These are phyloP conservation scores for Colletotrichum echinochloae DNA, from an alignment of 2,329 filamentous ascomycete species.

Conservation along the genomic window DNA sequence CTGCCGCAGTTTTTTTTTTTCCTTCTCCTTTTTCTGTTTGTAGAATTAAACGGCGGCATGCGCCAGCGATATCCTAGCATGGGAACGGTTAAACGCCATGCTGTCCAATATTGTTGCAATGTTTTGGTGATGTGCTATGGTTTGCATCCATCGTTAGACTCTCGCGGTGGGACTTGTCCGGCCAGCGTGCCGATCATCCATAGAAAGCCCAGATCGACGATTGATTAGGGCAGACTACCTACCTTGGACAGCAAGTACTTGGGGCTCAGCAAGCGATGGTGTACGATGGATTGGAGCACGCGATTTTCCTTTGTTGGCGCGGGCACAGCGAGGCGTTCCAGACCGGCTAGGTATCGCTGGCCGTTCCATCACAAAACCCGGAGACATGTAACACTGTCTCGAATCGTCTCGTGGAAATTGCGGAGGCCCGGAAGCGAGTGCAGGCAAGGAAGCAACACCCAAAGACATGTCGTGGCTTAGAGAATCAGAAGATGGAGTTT, in stretches of 20 bases:
- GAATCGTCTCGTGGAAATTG: not conserved
- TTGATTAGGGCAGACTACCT: no score
- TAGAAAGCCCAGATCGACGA: not conserved
- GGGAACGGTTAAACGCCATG: constrained; percentile 2
- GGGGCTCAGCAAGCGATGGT: not conserved
- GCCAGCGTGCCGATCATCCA: not conserved
- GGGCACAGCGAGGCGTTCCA: not conserved
- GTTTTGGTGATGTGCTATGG: not conserved
- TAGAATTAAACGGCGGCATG: not conserved
- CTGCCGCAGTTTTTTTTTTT: constrained; percentile 1
- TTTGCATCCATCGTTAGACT: not conserved
- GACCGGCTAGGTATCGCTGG: not conserved
- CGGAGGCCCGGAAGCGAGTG: not conserved
- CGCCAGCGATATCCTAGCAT: constrained; percentile 1
- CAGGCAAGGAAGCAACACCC: not conserved
- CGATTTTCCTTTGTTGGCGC: not conserved
- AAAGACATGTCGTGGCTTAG: not conserved
- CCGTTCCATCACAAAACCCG: no score
- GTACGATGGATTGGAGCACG: no score
- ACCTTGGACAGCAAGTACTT: not conserved
- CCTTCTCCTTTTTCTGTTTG: not conserved
- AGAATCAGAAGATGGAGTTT: not conserved
- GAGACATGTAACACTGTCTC: not conserved
- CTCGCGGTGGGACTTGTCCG: no score
- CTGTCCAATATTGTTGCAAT: not conserved